phyloP scores from a whole-genome alignment of 176 grass and related monocot species.

The Aegilops sharonensis region DNA sequence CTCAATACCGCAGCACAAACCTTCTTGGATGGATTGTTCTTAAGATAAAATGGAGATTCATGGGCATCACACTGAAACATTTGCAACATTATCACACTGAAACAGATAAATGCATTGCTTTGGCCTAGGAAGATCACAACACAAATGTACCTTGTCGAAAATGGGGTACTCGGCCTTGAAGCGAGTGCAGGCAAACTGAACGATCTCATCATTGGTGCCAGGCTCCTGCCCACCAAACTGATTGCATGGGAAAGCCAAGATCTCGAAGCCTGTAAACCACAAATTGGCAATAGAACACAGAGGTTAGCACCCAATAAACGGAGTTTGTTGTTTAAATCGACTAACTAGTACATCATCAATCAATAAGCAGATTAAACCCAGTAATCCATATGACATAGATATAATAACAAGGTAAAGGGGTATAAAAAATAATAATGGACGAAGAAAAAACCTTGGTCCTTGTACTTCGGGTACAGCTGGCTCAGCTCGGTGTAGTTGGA shows the following conservation, averaged over 20 bases:
- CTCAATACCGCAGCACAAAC: neutral
- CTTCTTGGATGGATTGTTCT: neutral
- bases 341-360: neutral
- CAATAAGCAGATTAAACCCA: neutral
- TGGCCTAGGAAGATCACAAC: neutral
- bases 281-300: neutral
- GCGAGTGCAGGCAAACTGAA: slow-evolving; percentile 85
- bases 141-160: slow-evolving; percentile 75
- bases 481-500: slow-evolving; percentile 93
- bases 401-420: neutral
- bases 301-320: neutral
- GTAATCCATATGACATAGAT: neutral
- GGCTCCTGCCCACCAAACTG: slow-evolving; percentile 82
- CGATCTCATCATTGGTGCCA: slow-evolving; percentile 79
- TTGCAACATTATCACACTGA: neutral
- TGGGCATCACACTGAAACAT: neutral
- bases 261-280: slow-evolving; percentile 61
- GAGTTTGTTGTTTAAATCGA: neutral
- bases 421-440: neutral
- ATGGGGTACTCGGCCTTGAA: slow-evolving; percentile 98
- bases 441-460: slow-evolving; percentile 59
- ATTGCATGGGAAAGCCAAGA: slow-evolving; percentile 87
- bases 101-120: neutral
- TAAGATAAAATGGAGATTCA: neutral
- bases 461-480: slow-evolving; percentile 85